phyloP scores from a whole-genome alignment of 352 stramenopile species.

The Phytophthora sp. region DNA sequence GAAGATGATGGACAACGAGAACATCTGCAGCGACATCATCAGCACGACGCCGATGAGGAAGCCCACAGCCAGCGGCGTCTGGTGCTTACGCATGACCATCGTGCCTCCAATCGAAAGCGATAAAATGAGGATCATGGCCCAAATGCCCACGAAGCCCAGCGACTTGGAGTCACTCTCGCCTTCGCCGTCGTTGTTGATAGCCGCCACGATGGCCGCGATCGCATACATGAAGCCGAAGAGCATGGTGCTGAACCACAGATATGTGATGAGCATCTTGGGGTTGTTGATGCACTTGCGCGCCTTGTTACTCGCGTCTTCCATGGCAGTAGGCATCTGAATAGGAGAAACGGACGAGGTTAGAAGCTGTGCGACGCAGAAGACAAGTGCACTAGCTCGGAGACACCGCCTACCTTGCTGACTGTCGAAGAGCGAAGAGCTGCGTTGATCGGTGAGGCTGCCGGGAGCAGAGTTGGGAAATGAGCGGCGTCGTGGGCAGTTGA shows the following conservation, averaged over 20 bases:
- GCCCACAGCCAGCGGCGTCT: constrained; percentile 84
- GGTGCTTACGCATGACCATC: constrained; percentile 91
- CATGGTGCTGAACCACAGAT: constrained; percentile 85
- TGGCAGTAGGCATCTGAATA: constrained; percentile 60
- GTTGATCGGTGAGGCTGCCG: constrained; percentile 9
- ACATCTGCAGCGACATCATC: constrained; percentile 92
- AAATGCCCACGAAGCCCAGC: constrained; percentile 82
- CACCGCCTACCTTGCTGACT: constrained; percentile 16
- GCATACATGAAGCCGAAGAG: constrained; percentile 89
- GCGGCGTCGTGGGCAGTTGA: neutral
- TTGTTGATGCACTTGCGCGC: constrained; percentile 78
- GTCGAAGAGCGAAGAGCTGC: constrained; percentile 2
- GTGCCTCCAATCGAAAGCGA: constrained; percentile 84
- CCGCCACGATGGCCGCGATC: constrained; percentile 83
- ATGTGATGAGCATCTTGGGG: constrained; percentile 86
- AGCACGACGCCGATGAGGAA: constrained; percentile 92
- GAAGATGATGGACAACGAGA: constrained; percentile 83
- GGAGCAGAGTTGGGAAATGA: constrained; percentile 34
- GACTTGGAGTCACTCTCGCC: constrained; percentile 77
- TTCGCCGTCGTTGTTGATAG: constrained; percentile 77
- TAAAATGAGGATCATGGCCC: constrained; percentile 85
- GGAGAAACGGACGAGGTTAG: constrained; percentile 7
- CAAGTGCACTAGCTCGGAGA: neutral
- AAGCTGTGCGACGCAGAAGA: neutral
- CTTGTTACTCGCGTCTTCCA: constrained; percentile 61